Conservation (phyloP, 2,329 filamentous ascomycete genomes). For the Daldinia eschscholtzii region DNA sequence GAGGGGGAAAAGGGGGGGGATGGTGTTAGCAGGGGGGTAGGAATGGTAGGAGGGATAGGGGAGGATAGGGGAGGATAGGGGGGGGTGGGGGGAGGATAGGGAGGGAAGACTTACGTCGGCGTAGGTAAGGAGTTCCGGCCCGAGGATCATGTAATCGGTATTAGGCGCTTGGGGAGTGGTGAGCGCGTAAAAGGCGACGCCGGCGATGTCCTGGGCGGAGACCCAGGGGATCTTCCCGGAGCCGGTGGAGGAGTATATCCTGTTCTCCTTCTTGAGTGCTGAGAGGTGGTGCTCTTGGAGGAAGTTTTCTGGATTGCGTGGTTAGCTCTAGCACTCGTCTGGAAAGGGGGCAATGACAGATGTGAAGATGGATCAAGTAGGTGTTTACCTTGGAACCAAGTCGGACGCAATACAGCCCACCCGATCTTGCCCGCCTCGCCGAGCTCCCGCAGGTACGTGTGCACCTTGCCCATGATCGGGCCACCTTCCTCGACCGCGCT, state of each 20-base stretch:
- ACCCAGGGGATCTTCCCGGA: slow-evolving; percentile 62
- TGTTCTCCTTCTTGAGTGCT: slow-evolving; percentile 56
- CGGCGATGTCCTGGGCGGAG: slow-evolving; percentile 61
- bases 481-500: slow-evolving; percentile 55
- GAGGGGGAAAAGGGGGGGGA: neutral
- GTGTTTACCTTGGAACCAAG: slow-evolving; percentile 61
- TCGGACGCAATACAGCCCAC: slow-evolving; percentile 60
- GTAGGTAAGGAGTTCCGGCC: slow-evolving; percentile 55
- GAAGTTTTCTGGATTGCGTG: slow-evolving; percentile 58
- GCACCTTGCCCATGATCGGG: slow-evolving; percentile 54
- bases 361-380: neutral
- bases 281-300: slow-evolving; percentile 46
- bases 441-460: slow-evolving; percentile 56
- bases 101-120: slow-evolving; percentile 44
- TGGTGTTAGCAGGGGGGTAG: neutral
- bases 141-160: slow-evolving; percentile 56
- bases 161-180: slow-evolving; percentile 57
- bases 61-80: neutral
- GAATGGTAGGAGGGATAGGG: neutral
- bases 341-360: neutral
- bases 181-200: slow-evolving; percentile 58
- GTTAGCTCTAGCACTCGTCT: neutral
- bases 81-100: neutral
- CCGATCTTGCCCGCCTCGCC: slow-evolving; percentile 54
- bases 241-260: slow-evolving; percentile 59